Conservation (phyloP, 257 asterid genomes). For the Lycium barbarum region DNA sequence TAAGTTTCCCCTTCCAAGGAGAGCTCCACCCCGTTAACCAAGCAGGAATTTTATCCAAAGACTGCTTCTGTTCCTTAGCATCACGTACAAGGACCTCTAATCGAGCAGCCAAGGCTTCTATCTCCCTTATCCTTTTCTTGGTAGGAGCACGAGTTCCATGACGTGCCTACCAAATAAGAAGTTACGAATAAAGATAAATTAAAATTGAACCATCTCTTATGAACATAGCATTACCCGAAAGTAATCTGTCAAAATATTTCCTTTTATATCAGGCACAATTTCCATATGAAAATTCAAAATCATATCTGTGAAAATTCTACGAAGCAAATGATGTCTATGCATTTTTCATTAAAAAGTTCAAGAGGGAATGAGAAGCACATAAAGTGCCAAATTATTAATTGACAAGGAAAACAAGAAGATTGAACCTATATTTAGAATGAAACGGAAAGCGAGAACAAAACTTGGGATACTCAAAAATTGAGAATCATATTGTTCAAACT, state of each 20-base stretch:
- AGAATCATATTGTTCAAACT: not conserved
- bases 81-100: constrained; percentile 57
- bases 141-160: constrained; percentile 99
- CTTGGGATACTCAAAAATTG: not conserved
- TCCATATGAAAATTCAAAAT: not conserved
- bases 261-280: not conserved
- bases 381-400: not conserved
- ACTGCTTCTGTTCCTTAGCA: constrained; percentile 57
- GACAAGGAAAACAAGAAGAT: not conserved
- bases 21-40: constrained; percentile 90
- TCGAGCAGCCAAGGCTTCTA: constrained; percentile 69
- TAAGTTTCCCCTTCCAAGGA: constrained; percentile 87
- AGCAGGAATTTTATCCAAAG: constrained; percentile 59
- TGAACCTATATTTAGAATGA: not conserved
- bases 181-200: not conserved
- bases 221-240: constrained; percentile 14
- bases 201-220: not conserved
- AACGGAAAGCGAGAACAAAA: not conserved
- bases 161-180: constrained; percentile 67
- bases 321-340: not conserved
- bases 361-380: constrained; percentile 28
- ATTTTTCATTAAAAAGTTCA: not conserved
- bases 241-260: not conserved
- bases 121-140: constrained; percentile 76
- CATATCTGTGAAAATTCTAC: constrained; percentile 4